A percentile compares a stretch with the other conserved stretches of the same genome.
These are phyloP conservation scores for Ambrosiella beaveri DNA, from an alignment of 2,329 filamentous ascomycete genomes.

Conservation along the genomic window DNA sequence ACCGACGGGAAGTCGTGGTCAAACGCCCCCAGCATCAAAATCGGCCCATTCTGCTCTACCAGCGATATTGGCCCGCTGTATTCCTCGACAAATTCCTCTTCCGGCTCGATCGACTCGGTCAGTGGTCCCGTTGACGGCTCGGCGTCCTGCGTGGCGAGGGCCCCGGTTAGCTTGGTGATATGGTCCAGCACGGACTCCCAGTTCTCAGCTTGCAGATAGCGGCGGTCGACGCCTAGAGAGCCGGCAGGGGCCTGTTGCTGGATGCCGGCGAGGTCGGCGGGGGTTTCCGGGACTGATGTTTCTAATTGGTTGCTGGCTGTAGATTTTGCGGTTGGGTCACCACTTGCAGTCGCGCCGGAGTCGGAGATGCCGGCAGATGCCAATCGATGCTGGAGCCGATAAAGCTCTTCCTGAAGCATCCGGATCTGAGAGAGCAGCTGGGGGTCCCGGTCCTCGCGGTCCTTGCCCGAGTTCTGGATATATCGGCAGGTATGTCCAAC, in stretches of 20 bases:
- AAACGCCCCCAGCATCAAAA: conserved; percentile 17
- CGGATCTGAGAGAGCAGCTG: background rate
- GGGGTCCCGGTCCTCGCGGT: background rate
- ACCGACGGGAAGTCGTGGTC: conserved; percentile 12
- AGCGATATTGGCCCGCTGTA: background rate
- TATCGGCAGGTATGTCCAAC: conserved; percentile 17
- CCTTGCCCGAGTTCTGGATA: conserved; percentile 16
- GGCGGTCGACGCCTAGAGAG: conserved; percentile 15
- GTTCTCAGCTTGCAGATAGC: conserved; percentile 19
- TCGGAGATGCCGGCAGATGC: background rate
- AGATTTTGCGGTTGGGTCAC: background rate
- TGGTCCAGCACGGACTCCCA: conserved; percentile 21
- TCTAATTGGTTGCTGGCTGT: background rate
- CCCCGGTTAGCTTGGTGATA: conserved; percentile 13
- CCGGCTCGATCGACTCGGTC: too few relatives aligned
- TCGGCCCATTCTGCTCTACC: conserved; percentile 13
- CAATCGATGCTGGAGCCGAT: background rate
- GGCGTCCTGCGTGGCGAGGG: background rate
- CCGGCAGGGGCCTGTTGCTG: conserved; percentile 13
- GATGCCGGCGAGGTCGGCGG: conserved; percentile 9
- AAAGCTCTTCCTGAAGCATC: background rate
- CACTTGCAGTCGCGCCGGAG: background rate
- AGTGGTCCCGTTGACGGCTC: too few relatives aligned
- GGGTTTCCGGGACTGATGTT: conserved; percentile 8
- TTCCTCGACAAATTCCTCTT: too few relatives aligned